These are phyloP conservation scores for Rhodotorula graminis DNA, from an alignment of 768 basidiomycete species.

Conservation along the genomic window DNA sequence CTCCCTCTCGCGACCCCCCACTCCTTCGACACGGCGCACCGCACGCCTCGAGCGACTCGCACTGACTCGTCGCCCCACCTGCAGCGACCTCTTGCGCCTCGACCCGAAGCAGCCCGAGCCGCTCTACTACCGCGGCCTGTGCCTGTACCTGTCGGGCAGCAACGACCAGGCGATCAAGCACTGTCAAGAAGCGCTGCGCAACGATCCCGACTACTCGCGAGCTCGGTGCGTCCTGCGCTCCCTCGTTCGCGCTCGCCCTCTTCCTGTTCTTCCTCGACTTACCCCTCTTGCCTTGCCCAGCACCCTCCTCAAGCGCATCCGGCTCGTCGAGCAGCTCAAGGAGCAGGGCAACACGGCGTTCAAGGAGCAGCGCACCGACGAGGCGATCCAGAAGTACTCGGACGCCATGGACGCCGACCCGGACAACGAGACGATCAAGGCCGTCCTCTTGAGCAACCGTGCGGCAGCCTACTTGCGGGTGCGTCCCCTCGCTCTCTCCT, in stretches of 20 bases:
- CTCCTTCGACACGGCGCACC: no score
- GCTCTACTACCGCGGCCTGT: constrained; percentile 68
- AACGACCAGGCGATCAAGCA: constrained; percentile 69
- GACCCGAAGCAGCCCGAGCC: constrained; percentile 72
- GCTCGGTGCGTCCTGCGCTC: constrained; percentile 49
- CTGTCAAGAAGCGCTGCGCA: constrained; percentile 62
- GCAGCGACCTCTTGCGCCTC: constrained; percentile 68
- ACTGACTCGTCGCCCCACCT: no score
- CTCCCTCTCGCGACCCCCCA: no score
- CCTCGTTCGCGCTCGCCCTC: not conserved
- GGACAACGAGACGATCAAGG: constrained; percentile 72
- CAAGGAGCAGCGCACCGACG: constrained; percentile 58
- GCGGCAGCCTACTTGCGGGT: constrained; percentile 58
- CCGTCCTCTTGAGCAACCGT: constrained; percentile 73
- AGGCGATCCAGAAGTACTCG: constrained; percentile 65
- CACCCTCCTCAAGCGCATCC: constrained; percentile 68
- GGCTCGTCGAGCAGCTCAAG: constrained; percentile 73
- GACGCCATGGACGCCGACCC: constrained; percentile 63
- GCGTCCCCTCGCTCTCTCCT: not conserved
- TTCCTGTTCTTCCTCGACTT: not conserved
- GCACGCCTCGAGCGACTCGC: not conserved
- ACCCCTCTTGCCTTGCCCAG: constrained; percentile 42
- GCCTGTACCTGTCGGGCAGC: constrained; percentile 69
- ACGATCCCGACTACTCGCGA: constrained; percentile 69
- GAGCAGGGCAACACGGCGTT: constrained; percentile 79